phyloP scores from a whole-genome alignment of 345 rosid species.

The Raphanus sativus region DNA sequence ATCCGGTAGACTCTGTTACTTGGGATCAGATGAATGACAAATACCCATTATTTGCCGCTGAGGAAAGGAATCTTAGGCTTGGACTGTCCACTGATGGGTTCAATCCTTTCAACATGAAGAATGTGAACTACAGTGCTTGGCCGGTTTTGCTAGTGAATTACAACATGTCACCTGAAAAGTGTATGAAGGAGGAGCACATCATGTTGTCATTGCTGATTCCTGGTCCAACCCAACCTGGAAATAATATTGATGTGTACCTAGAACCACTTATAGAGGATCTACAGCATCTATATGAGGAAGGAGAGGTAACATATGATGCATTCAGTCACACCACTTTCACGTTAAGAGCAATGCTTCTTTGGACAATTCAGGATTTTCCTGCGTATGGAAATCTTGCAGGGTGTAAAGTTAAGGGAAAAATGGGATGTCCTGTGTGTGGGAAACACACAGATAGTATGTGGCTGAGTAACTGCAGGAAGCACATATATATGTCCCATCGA shows the following conservation, averaged over 20 bases:
- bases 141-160: neutral
- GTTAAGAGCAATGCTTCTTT: neutral
- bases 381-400: neutral
- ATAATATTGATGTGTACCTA: neutral
- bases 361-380: neutral
- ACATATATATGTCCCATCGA: neutral
- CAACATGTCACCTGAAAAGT: neutral
- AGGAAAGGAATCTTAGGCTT: neutral
- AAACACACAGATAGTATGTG: neutral
- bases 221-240: neutral
- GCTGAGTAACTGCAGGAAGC: neutral
- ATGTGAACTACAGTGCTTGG: neutral
- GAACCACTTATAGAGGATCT: neutral
- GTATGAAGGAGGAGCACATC: neutral
- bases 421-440: neutral
- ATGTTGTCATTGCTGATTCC: neutral
- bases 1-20: neutral
- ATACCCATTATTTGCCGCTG: neutral
- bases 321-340: neutral
- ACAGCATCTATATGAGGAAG: neutral
- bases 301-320: neutral
- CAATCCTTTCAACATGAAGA: neutral
- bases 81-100: neutral
- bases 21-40: neutral
- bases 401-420: neutral